Conservation (phyloP, 2,329 filamentous ascomycete species). For the Capronia epimyces region DNA sequence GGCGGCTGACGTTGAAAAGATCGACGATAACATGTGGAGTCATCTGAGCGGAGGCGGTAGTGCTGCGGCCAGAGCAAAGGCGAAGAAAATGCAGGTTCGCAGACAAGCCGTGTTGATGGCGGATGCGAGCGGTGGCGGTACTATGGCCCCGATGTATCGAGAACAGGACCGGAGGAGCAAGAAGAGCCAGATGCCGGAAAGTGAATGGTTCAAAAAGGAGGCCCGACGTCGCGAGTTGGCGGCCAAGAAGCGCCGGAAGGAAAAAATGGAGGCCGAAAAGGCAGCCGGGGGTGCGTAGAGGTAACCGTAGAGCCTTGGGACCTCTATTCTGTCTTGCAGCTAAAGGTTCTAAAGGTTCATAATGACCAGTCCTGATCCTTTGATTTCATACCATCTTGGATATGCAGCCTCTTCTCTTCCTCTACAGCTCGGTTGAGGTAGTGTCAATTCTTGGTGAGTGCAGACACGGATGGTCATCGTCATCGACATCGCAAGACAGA, state of each 20-base stretch:
- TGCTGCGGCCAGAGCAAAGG: constrained; percentile 9
- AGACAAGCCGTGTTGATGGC: constrained; percentile 79
- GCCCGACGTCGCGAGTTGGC: constrained; percentile 56
- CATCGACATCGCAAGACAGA: too few species aligned
- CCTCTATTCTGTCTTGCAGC: too few species aligned
- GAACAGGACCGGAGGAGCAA: constrained; percentile 71
- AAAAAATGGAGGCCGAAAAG: constrained; percentile 21
- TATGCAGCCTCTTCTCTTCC: too few species aligned
- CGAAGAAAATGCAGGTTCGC: constrained; percentile 45
- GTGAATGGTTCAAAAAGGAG: constrained; percentile 62
- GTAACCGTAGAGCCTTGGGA: too few species aligned
- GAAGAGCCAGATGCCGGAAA: constrained; percentile 55
- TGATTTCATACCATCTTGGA: too few species aligned
- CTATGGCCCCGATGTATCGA: constrained; percentile 78
- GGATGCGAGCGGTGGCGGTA: constrained; percentile 82
- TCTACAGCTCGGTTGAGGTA: too few species aligned
- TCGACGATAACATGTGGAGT: constrained; percentile 61
- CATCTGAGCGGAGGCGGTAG: constrained; percentile 44
- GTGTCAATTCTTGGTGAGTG: too few species aligned
- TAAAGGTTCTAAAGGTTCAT: too few species aligned
- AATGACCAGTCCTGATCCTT: too few species aligned
- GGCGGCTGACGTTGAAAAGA: constrained; percentile 64
- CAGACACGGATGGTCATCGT: too few species aligned
- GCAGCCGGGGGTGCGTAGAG: constrained; percentile 7
- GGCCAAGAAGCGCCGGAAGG: constrained; percentile 42